Percentiles rank a stretch among this genome's conserved stretches.
Evolutionary conservation across 164 flowering plant genomes (phyloP).

Genomic region (Akebia trifoliata): DNA sequence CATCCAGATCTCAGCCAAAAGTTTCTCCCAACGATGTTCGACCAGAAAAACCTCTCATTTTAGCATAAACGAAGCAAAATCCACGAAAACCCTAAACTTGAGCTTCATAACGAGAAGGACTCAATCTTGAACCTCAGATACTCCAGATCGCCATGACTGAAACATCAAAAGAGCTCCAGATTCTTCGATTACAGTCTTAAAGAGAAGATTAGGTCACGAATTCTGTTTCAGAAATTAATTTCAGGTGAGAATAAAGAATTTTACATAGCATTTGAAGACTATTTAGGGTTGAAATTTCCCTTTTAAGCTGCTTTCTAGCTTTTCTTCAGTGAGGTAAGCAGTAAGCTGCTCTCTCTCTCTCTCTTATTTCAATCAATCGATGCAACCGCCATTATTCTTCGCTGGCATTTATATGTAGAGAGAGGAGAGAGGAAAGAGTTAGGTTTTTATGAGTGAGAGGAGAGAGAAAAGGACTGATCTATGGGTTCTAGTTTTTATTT

Average conservation of each 20-base stretch:
- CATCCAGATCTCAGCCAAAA: conserved; percentile 9
- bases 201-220: not conserved
- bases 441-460: conserved; percentile 4
- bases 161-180: not conserved
- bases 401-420: conserved; percentile 5
- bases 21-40: not conserved
- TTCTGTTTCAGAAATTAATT: not conserved
- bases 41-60: not conserved
- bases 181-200: not conserved
- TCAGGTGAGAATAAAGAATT: not conserved
- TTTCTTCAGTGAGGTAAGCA: too few species aligned
- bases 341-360: conserved; percentile 5
- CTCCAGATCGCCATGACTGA: conserved; percentile 1
- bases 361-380: conserved; percentile 12
- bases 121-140: not conserved
- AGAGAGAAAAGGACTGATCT: too few species aligned
- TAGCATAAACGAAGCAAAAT: not conserved
- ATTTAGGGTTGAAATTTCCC: not conserved
- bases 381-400: conserved; percentile 21
- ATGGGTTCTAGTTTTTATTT: too few species aligned
- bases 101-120: too few species aligned
- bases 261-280: not conserved
- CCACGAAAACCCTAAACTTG: not conserved
- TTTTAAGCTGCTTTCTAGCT: not conserved
- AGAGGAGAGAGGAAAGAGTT: conserved; percentile 4